Percentiles rank a stretch among this genome's conserved stretches.
Conservation (phyloP, 148 eudicot species). For the Vaccinium vitisidaea region DNA sequence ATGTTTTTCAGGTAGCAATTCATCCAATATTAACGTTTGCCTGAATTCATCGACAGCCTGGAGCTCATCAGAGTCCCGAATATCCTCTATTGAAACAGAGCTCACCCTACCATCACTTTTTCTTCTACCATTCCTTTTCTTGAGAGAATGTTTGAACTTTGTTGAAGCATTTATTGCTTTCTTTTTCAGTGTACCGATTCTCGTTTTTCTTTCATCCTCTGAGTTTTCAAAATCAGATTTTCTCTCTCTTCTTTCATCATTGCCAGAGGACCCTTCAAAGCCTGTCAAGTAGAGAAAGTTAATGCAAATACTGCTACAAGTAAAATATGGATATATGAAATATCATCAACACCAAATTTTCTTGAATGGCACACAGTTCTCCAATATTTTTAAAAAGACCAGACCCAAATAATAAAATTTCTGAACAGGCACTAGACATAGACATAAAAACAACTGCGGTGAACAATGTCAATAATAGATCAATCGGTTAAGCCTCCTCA, state of each 20-base stretch:
- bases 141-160: constrained; percentile 80
- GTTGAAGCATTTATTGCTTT: constrained; percentile 91
- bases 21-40: constrained; percentile 60
- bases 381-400: background rate
- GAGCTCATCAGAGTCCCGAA: constrained; percentile 77
- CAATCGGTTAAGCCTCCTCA: background rate
- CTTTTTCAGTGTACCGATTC: constrained; percentile 79
- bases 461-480: background rate
- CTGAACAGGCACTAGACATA: background rate
- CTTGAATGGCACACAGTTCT: background rate
- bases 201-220: constrained; percentile 91
- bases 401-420: background rate
- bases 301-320: constrained; percentile 4
- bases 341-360: background rate
- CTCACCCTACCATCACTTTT: constrained; percentile 87
- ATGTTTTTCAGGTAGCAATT: constrained; percentile 54
- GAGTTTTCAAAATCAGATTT: constrained; percentile 91
- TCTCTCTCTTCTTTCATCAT: constrained; percentile 86
- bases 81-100: constrained; percentile 90
- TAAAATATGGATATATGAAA: background rate
- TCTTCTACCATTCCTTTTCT: constrained; percentile 78
- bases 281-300: constrained; percentile 40
- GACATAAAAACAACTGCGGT: constrained; percentile 1
- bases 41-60: constrained; percentile 68
- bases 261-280: constrained; percentile 78